phyloP scores from a whole-genome alignment of 352 stramenopile genomes.

The Globisporangium echinulatum region DNA sequence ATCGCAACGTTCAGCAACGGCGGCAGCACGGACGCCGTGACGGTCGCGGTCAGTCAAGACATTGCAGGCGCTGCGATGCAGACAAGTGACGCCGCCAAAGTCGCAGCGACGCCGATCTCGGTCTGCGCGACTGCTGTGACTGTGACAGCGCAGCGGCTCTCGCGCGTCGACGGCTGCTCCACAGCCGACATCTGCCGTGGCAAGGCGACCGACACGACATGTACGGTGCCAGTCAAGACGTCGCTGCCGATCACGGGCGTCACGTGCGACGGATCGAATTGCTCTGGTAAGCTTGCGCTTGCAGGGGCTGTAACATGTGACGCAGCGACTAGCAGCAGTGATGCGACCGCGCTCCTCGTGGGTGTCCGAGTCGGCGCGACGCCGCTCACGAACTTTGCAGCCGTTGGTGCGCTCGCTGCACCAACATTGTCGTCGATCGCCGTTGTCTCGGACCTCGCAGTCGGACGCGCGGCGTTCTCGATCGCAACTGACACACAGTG shows the following conservation, averaged over 20 bases:
- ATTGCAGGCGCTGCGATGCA: constrained; percentile 27
- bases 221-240: constrained; percentile 32
- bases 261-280: constrained; percentile 33
- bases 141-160: constrained; percentile 50
- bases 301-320: constrained; percentile 39
- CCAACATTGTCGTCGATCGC: constrained; percentile 21
- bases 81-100: constrained; percentile 5
- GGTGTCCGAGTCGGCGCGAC: constrained; percentile 45
- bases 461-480: constrained; percentile 27
- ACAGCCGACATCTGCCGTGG: constrained; percentile 49
- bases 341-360: constrained; percentile 35
- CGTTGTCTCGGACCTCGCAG: constrained; percentile 22
- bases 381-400: constrained; percentile 34
- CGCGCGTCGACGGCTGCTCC: constrained; percentile 46
- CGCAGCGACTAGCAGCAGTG: constrained; percentile 14
- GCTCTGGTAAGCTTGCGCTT: constrained; percentile 42
- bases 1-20: constrained; percentile 38
- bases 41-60: constrained; percentile 33
- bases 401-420: constrained; percentile 34
- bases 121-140: constrained; percentile 41
- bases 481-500: constrained; percentile 42
- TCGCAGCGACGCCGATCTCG: constrained; percentile 18
- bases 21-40: constrained; percentile 35
- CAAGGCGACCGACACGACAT: constrained; percentile 31
- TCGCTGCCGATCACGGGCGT: constrained; percentile 29